A percentile compares a stretch with the other conserved stretches of the same genome.
phyloP scores from a whole-genome alignment of 495 filamentous ascomycete genomes.

The Beverwykella pulmonaria region DNA sequence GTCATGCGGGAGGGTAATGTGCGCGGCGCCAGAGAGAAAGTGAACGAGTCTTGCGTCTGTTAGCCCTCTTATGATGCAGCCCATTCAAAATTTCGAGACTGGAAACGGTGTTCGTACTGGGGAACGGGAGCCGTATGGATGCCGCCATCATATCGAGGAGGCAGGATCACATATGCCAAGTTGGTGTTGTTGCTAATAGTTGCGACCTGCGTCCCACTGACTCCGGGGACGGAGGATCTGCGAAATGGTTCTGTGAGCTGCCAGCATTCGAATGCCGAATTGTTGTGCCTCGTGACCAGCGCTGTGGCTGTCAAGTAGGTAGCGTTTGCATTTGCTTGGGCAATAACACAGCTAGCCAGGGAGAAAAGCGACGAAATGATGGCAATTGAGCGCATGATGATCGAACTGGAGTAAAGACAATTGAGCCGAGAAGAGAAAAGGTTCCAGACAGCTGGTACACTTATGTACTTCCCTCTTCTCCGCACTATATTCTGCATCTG shows the following conservation, averaged over 20 bases:
- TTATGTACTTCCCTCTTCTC: background rate
- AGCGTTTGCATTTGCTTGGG: background rate
- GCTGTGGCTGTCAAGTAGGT: constrained; percentile 25
- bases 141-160: constrained; percentile 26
- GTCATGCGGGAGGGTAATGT: constrained; percentile 22
- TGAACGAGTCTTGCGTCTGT: constrained; percentile 26
- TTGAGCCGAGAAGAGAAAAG: no score
- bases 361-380: constrained; percentile 1
- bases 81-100: background rate
- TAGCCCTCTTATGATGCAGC: no score
- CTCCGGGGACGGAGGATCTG: constrained; percentile 19
- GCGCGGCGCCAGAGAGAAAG: constrained; percentile 26
- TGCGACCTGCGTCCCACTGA: constrained; percentile 15
- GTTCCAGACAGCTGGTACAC: background rate
- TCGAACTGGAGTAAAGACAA: background rate
- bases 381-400: background rate
- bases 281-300: constrained; percentile 28
- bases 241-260: constrained; percentile 21
- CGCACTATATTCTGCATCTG: background rate
- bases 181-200: constrained; percentile 25
- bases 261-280: constrained; percentile 33
- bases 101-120: constrained; percentile 15
- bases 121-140: constrained; percentile 27
- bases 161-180: constrained; percentile 23
- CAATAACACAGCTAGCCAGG: background rate